Conservation (phyloP, 2,329 filamentous ascomycete species). For the Exophiala alcalophila region DNA sequence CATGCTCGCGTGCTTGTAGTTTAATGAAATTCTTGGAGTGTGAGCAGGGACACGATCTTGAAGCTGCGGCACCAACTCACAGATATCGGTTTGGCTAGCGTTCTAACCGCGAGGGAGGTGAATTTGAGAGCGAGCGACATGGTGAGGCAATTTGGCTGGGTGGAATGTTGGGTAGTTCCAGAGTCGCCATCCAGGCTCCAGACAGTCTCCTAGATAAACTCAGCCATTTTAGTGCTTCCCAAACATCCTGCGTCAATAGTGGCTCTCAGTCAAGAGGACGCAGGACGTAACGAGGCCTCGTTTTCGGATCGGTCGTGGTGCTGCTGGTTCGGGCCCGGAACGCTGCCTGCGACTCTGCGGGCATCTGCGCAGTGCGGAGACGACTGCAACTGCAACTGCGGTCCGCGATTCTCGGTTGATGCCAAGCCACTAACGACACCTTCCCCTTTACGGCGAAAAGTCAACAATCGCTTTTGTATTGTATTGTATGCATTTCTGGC, state of each 20-base stretch:
- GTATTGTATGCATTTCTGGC: too few species aligned
- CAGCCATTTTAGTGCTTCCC: not conserved
- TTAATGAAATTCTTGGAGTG: constrained; percentile 61
- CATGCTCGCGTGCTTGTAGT: constrained; percentile 65
- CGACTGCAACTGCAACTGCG: not conserved
- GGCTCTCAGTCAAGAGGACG: too few species aligned
- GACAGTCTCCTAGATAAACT: not conserved
- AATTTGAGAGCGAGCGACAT: constrained; percentile 60
- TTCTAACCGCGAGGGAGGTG: constrained; percentile 62
- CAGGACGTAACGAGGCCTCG: too few species aligned
- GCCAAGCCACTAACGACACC: constrained; percentile 1
- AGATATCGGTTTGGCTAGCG: constrained; percentile 65
- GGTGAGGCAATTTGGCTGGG: constrained; percentile 4
- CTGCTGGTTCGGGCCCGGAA: too few species aligned
- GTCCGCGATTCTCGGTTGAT: not conserved
- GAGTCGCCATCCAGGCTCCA: constrained; percentile 1
- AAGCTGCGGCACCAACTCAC: constrained; percentile 42
- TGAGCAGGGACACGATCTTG: constrained; percentile 5
- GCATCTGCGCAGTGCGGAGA: too few species aligned
- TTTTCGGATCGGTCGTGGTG: too few species aligned
- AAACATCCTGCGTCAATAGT: too few species aligned
- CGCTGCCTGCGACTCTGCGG: too few species aligned
- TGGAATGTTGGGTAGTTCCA: not conserved
- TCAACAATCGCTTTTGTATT: constrained; percentile 6
- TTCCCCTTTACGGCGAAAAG: constrained; percentile 7